Conservation (phyloP, 75 land plant genomes). For the Chamaecyparis obtusa region DNA sequence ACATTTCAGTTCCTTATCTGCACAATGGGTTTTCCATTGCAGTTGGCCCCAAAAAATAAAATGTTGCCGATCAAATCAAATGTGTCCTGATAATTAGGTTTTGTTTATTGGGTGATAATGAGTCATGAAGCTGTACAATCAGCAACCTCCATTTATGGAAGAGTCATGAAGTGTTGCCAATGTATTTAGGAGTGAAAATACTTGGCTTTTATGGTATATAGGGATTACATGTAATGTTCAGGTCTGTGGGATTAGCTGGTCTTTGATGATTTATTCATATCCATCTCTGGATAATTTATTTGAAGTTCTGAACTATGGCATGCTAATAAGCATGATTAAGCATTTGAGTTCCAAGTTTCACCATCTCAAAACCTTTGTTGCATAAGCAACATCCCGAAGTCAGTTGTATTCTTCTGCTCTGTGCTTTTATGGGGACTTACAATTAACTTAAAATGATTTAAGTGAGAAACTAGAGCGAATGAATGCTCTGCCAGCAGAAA, state of each 20-base stretch:
- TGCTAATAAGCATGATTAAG: no score
- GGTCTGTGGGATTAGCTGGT: not conserved
- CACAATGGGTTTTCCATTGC: not conserved
- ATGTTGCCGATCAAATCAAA: not conserved
- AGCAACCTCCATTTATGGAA: not conserved
- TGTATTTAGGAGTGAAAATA: not conserved
- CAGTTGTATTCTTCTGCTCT: no score
- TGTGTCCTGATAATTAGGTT: not conserved
- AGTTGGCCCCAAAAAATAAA: not conserved
- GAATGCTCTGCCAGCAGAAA: no score
- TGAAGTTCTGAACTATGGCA: not conserved
- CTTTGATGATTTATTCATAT: not conserved
- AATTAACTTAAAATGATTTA: no score
- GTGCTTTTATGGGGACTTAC: no score
- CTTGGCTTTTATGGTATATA: not conserved
- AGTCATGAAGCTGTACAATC: not conserved
- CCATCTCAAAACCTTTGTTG: no score
- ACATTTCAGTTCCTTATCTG: not conserved
- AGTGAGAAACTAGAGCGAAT: no score
- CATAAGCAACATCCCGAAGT: no score
- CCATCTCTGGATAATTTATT: not conserved
- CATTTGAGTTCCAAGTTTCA: no score
- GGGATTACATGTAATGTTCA: not conserved
- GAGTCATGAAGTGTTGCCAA: not conserved
- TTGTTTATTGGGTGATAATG: not conserved